Conservation (phyloP, 805 yeast species). For the Kazachstania psychrophila region DNA sequence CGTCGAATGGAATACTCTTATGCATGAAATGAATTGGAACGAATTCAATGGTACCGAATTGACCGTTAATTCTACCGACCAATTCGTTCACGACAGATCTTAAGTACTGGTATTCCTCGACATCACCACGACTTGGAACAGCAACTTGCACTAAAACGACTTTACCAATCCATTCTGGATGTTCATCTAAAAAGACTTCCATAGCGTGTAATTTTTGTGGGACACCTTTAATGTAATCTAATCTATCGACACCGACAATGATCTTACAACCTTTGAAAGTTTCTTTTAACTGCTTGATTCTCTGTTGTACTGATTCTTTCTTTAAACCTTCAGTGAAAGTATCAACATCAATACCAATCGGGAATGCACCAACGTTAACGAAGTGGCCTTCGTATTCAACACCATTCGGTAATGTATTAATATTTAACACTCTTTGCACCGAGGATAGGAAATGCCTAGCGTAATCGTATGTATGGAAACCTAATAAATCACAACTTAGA, state of each 20-base stretch:
- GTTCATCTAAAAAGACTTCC: slow-evolving; percentile 82
- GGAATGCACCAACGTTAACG: slow-evolving; percentile 90
- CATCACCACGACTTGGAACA: slow-evolving; percentile 95
- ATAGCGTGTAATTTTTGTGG: slow-evolving; percentile 96
- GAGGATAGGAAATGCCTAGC: slow-evolving; percentile 92
- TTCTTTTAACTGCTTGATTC: slow-evolving; percentile 55
- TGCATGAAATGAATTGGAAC: slow-evolving; percentile 97
- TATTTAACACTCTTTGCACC: slow-evolving; percentile 72
- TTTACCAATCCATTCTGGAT: slow-evolving; percentile 98
- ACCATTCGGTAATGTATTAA: slow-evolving; percentile 85
- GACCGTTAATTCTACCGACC: slow-evolving; percentile 93
- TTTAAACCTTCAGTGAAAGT: slow-evolving; percentile 75
- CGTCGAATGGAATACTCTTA: slow-evolving; percentile 82
- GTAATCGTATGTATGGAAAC: slow-evolving; percentile 98
- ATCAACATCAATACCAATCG: slow-evolving; percentile 97
- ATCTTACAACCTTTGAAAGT: slow-evolving; percentile 71
- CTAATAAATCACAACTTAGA: slow-evolving; percentile 85
- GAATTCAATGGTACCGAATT: slow-evolving; percentile 92
- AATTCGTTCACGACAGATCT: slow-evolving; percentile 92
- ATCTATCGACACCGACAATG: slow-evolving; percentile 92
- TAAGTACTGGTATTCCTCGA: slow-evolving; percentile 90
- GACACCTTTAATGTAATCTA: slow-evolving; percentile 95
- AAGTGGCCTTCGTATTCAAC: slow-evolving; percentile 66
- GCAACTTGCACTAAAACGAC: slow-evolving; percentile 94
- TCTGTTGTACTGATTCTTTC: slow-evolving; percentile 48